Percentiles rank a stretch among this genome's conserved stretches.
Conservation (phyloP, 352 stramenopile species). For the Phytophthora sp. region DNA sequence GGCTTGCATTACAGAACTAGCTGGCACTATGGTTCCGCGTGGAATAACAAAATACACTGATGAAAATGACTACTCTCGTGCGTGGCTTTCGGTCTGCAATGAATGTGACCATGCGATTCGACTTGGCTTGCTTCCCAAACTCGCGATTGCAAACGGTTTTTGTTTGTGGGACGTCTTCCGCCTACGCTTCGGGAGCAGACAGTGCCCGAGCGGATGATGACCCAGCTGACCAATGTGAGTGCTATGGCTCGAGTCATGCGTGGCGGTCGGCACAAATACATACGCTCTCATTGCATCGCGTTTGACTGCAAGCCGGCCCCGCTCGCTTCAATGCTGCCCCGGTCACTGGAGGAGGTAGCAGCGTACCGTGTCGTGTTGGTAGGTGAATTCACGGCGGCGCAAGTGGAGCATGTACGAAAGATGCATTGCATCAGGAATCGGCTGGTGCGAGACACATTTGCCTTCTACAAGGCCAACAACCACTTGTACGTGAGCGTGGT, state of each 20-base stretch:
- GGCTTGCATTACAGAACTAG: background rate
- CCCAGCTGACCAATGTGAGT: background rate
- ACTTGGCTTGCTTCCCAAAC: background rate
- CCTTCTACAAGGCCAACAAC: no score
- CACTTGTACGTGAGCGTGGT: no score
- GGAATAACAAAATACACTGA: background rate
- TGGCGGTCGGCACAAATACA: background rate
- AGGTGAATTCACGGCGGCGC: no score
- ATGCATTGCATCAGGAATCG: no score
- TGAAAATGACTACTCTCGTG: background rate
- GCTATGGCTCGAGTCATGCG: background rate
- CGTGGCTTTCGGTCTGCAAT: slow-evolving; percentile 6
- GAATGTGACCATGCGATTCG: slow-evolving; percentile 7
- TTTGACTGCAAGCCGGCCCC: background rate
- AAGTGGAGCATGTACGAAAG: no score
- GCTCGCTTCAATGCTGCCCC: background rate
- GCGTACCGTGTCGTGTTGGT: no score
- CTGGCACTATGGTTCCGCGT: background rate
- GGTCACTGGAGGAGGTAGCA: background rate
- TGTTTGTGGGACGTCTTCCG: background rate
- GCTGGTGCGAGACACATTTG: no score
- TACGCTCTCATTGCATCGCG: background rate
- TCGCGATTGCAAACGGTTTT: background rate
- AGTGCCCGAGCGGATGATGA: background rate
- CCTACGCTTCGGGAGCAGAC: background rate